phyloP scores from a whole-genome alignment of 1,139 yeast genomes.

The Sugiyamaella pinicola region DNA sequence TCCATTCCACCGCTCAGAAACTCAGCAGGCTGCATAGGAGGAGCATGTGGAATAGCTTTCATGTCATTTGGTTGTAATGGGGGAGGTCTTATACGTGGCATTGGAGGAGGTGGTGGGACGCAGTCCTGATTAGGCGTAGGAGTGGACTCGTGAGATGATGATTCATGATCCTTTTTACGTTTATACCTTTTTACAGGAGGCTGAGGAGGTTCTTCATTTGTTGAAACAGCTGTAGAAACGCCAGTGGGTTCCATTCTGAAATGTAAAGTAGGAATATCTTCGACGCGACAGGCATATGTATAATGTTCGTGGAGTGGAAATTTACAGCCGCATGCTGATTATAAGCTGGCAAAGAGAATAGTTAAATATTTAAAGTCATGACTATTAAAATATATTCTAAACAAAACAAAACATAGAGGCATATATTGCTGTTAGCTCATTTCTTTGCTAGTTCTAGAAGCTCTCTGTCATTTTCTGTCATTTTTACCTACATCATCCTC shows the following conservation, averaged over 20 bases:
- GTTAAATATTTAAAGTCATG: too few species aligned
- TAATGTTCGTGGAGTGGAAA: not conserved
- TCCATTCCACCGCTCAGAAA: not conserved
- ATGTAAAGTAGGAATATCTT: too few species aligned
- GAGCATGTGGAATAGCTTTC: conserved; percentile 28
- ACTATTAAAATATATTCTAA: too few species aligned
- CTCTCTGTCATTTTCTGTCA: too few species aligned
- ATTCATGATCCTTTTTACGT: not conserved
- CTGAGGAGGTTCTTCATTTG: not conserved
- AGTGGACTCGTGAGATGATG: not conserved
- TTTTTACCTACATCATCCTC: too few species aligned
- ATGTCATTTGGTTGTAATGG: conserved; percentile 33
- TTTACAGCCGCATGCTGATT: not conserved
- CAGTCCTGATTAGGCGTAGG: not conserved
- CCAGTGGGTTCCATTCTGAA: not conserved
- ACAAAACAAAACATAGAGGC: too few species aligned
- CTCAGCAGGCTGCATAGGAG: conserved; percentile 25
- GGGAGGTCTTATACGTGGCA: conserved; percentile 30
- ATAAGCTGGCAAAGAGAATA: too few species aligned
- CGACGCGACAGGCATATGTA: not conserved
- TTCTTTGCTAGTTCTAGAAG: too few species aligned
- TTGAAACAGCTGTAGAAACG: not conserved
- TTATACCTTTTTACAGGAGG: not conserved
- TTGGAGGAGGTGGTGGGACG: not conserved
- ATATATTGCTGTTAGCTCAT: too few species aligned